A percentile compares a stretch with the other conserved stretches of the same genome.
Conservation (phyloP, 495 filamentous ascomycete species). For the Penicillium ucsense region DNA sequence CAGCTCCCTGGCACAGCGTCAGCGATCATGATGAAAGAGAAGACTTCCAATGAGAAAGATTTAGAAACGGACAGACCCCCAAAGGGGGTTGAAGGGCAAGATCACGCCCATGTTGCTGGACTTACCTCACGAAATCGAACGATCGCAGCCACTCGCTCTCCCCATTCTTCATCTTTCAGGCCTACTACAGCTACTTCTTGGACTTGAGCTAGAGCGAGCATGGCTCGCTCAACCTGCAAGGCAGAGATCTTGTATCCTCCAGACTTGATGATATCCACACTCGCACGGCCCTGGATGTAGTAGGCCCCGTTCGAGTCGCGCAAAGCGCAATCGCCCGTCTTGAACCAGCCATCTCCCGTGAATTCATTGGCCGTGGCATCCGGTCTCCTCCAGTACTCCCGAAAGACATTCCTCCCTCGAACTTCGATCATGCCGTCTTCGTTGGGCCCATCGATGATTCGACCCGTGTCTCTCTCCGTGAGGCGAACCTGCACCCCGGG, state of each 20-base stretch:
- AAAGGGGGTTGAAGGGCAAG: too few relatives aligned
- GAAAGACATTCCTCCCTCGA: slow-evolving; percentile 35
- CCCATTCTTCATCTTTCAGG: slow-evolving; percentile 35
- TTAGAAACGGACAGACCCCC: too few relatives aligned
- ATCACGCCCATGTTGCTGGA: background rate
- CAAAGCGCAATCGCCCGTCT: slow-evolving; percentile 37
- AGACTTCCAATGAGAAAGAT: too few relatives aligned
- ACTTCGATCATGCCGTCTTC: slow-evolving; percentile 40
- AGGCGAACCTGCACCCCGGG: slow-evolving; percentile 35
- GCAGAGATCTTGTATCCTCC: slow-evolving; percentile 40
- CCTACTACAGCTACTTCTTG: slow-evolving; percentile 37
- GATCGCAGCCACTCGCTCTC: slow-evolving; percentile 35
- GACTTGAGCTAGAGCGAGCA: slow-evolving; percentile 26
- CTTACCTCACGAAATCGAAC: slow-evolving; percentile 33
- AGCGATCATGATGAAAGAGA: too few relatives aligned
- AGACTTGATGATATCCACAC: slow-evolving; percentile 38
- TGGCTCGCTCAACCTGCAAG: slow-evolving; percentile 35
- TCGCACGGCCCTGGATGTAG: slow-evolving; percentile 37
- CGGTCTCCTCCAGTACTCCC: slow-evolving; percentile 35
- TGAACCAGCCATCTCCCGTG: slow-evolving; percentile 38
- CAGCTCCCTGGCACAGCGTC: background rate
- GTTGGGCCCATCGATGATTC: slow-evolving; percentile 19
- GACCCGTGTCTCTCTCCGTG: slow-evolving; percentile 31
- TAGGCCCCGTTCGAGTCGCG: slow-evolving; percentile 31
- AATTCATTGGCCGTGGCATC: slow-evolving; percentile 35